A percentile compares a stretch with the other conserved stretches of the same genome.
phyloP scores from a whole-genome alignment of 495 filamentous ascomycete species.

The Daldinia loculata region DNA sequence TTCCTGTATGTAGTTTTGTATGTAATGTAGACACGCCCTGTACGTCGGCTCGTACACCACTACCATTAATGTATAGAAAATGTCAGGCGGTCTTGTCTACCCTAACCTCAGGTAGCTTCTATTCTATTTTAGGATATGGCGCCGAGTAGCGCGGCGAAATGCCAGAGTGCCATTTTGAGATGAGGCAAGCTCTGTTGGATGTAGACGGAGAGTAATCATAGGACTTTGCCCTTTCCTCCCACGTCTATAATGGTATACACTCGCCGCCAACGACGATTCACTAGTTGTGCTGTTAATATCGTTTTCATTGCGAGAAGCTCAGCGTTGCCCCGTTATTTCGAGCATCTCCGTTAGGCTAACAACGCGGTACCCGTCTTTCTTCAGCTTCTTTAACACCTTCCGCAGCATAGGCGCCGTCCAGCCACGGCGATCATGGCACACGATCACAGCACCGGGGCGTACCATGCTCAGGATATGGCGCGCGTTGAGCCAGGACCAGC shows the following conservation, averaged over 20 bases:
- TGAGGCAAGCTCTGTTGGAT: neutral
- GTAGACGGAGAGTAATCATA: neutral
- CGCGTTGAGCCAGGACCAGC: slow-evolving; percentile 73
- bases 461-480: slow-evolving; percentile 81
- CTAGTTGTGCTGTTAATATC: neutral
- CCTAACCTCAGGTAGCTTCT: neutral
- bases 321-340: slow-evolving; percentile 38
- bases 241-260: neutral
- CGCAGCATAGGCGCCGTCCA: slow-evolving; percentile 83
- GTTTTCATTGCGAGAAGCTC: neutral
- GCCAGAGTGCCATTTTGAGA: neutral
- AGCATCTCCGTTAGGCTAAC: slow-evolving; percentile 74
- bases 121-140: neutral
- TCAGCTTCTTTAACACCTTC: slow-evolving; percentile 73
- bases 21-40: slow-evolving; percentile 7
- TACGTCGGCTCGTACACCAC: slow-evolving; percentile 4
- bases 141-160: neutral
- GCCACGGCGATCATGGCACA: slow-evolving; percentile 81
- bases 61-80: slow-evolving; percentile 8
- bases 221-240: neutral
- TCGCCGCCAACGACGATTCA: neutral
- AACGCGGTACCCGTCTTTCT: slow-evolving; percentile 70
- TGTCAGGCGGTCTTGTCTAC: neutral
- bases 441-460: slow-evolving; percentile 75
- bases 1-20: slow-evolving; percentile 3